phyloP scores from a whole-genome alignment of 768 basidiomycete species.

The Lentinula aciculospora region DNA sequence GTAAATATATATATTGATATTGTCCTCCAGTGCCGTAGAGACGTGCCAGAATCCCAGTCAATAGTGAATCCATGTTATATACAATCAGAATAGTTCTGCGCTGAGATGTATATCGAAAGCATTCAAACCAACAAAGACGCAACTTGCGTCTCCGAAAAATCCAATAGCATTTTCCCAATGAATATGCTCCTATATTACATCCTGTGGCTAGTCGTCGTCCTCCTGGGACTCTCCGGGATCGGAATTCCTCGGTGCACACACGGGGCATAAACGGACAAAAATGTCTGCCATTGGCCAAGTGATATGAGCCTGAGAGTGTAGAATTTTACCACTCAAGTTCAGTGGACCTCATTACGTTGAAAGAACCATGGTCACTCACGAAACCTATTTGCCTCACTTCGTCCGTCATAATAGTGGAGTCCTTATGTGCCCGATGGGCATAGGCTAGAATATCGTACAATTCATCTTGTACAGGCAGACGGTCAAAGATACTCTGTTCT shows the following conservation, averaged over 20 bases:
- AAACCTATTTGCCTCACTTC: conserved; percentile 23
- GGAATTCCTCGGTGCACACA: background rate
- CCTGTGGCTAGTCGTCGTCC: background rate
- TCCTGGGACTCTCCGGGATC: background rate
- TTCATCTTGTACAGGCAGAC: conserved; percentile 43
- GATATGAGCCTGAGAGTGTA: conserved; percentile 7
- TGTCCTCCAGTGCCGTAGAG: background rate
- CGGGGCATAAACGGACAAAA: conserved; percentile 4
- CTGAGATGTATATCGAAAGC: background rate
- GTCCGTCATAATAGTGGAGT: background rate
- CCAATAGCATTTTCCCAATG: background rate
- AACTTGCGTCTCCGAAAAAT: background rate
- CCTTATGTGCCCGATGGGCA: background rate
- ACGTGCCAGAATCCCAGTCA: background rate
- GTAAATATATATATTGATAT: background rate
- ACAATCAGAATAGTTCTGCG: background rate
- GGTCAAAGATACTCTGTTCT: conserved; percentile 32
- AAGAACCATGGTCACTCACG: conserved; percentile 38
- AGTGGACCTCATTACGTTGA: conserved; percentile 35
- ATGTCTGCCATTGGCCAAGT: conserved; percentile 8
- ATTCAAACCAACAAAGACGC: too few relatives aligned
- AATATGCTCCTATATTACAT: background rate
- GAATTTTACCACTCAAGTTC: conserved; percentile 12
- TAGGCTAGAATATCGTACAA: conserved; percentile 39
- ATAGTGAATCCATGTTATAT: background rate